These are phyloP conservation scores for Hypholoma fasciculare DNA, from an alignment of 768 basidiomycete genomes.

Conservation along the genomic window DNA sequence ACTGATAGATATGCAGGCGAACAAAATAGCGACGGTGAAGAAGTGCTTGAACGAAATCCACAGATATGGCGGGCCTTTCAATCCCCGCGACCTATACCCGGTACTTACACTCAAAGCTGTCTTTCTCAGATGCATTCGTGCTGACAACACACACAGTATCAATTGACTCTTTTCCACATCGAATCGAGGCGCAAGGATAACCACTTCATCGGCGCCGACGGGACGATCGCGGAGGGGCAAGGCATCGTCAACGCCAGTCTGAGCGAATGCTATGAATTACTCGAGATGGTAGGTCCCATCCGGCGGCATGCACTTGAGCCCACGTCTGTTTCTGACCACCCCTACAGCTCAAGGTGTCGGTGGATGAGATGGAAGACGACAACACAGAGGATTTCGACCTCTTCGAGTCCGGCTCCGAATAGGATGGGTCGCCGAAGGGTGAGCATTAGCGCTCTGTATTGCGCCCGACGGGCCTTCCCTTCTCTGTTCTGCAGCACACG, in stretches of 20 bases:
- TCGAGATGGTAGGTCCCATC: slow-evolving; percentile 75
- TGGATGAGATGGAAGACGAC: slow-evolving; percentile 66
- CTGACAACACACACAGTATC: slow-evolving; percentile 57
- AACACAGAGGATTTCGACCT: slow-evolving; percentile 58
- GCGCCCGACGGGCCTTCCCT: neutral
- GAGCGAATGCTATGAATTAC: slow-evolving; percentile 92
- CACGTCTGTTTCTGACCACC: neutral
- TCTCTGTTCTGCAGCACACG: neutral
- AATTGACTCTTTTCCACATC: slow-evolving; percentile 92
- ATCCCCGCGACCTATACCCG: slow-evolving; percentile 89
- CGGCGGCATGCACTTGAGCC: neutral
- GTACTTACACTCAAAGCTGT: slow-evolving; percentile 43
- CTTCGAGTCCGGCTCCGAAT: slow-evolving; percentile 23
- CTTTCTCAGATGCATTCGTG: neutral
- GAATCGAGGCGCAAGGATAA: slow-evolving; percentile 93
- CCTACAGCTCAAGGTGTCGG: slow-evolving; percentile 73
- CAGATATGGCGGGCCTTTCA: slow-evolving; percentile 94
- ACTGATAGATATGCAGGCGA: slow-evolving; percentile 58
- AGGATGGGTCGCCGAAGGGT: neutral
- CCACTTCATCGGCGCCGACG: slow-evolving; percentile 87
- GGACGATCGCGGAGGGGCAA: slow-evolving; percentile 92
- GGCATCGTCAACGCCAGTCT: slow-evolving; percentile 95
- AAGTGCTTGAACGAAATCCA: slow-evolving; percentile 95
- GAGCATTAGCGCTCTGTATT: neutral
- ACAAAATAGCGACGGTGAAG: slow-evolving; percentile 95